Base-by-base conservation (phyloP, 352 stramenopile genomes). In the Phytopythium litorale region DNA sequence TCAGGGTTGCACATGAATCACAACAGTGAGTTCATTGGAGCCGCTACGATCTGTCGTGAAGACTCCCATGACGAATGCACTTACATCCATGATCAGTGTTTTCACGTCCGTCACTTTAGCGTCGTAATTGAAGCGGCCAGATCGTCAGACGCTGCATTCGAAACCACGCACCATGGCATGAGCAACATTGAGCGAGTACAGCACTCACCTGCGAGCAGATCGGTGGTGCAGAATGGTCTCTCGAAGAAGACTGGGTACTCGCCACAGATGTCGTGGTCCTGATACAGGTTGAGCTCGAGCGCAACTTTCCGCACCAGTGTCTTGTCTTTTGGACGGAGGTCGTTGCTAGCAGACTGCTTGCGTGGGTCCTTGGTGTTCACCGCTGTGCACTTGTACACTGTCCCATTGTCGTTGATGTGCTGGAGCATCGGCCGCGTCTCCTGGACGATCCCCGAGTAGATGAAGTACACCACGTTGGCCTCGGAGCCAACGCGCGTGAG, bases 201-300 rank as follows among this genome's bases (percentile, higher is more conserved):
- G 18, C 18, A 56, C 49, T 56, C 49, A 79, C 72, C 63, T 60
- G 81, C 81, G 9, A 88, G 78, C 30, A 94, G 54, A 45, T 94
- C 82, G 0, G 81, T 89, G 38, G 75, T 87, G 62, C 72, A 87
- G 12, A 77, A 60, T 3, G 68, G 56, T 56, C 73, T 81, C 57
- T 89, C 88, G 66, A 84, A 89, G 0, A 92, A 58, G 6, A 91
- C 71, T 1, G 82, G 76, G 40, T 78, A 88, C 37, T 89, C 81
- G 15, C 79, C 83, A 38, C 85, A 94, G 43, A 94, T 76, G 57
- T 94, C 85, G 58, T 91, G 85, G 48, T 91, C 83, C 51, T 91
- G 81, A 58, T 89, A 94, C 62, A 94, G 50, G 53, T 78, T 91
- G 18, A 91, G 71, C 60, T 94, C 85, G 9, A 94, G 64, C 30